Evolutionary conservation across 352 stramenopile genomes (phyloP), one percentile per base, ranked within the genome.

Genomic region (Globisporangium camurandrum): DNA sequence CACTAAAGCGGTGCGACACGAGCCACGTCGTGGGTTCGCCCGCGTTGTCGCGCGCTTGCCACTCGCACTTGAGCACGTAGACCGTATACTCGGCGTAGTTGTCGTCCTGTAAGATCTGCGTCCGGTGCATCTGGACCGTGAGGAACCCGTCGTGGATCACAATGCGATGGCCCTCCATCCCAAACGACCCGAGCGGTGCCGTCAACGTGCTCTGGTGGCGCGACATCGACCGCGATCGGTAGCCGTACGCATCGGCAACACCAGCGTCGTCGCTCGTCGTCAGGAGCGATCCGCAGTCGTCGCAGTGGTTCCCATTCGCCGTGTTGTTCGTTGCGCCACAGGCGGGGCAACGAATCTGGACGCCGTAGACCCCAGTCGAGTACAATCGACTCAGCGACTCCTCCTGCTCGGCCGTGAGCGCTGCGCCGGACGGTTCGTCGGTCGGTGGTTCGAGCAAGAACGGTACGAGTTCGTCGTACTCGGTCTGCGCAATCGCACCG

Each of bases 11-110:
- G 53, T 87, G 72, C 57, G 75, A 87, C 30, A 87, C 73, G 30
- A 87, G 63, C 75, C 72, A 87, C 45, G 70, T 71, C 17, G 71
- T 84, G 2, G 69, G 59, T 44, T 84, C 64, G 8, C 48, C 50
- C 2, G 56, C 54, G 22, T 85, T 55, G 22, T 87, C 80, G 43
- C 82, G 84, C 2, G 80, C 62, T 53, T 92, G 78, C 80, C 80
- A 94, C 54, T 86, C 63, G 56, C 83, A 94, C 48, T 78, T 78
- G 44, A 94, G 63, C 54, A 94, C 83, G 56, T 94, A 94, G 48
- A 91, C 83, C 26, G 83, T 94, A 67, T 94, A 94, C 53, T 94
- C 80, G 33, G 75, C 78, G 48, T 89, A 94, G 64, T 91, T 94
- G 68, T 92, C 83, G 62, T 94, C 83, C 57, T 94, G 83, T 41